Conservation (phyloP, 2,329 filamentous ascomycete species). For the Apiospora rasikravindrae region DNA sequence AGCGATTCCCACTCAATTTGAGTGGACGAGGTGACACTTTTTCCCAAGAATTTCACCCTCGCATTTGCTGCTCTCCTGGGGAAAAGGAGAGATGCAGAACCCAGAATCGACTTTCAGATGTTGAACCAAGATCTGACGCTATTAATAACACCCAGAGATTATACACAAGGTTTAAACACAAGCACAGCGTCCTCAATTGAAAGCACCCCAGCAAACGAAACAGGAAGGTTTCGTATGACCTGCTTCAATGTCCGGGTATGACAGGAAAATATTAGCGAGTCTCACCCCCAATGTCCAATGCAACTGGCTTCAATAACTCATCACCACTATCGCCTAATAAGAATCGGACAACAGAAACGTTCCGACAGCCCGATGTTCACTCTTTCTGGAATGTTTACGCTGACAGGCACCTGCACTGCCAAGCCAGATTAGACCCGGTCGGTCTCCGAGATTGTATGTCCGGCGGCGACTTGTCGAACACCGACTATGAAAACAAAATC, state of each 20-base stretch:
- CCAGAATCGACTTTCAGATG: background rate
- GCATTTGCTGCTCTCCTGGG: background rate
- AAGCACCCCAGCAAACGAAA: background rate
- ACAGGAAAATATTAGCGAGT: background rate
- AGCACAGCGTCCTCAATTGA: background rate
- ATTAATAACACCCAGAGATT: background rate
- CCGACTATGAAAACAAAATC: background rate
- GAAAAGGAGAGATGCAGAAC: background rate
- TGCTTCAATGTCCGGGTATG: background rate
- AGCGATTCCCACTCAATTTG: background rate
- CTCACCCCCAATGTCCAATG: background rate
- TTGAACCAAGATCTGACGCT: background rate
- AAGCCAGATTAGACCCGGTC: too few relatives aligned
- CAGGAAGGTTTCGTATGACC: background rate
- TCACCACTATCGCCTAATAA: background rate
- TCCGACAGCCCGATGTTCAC: background rate
- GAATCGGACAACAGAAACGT: background rate
- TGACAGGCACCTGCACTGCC: background rate
- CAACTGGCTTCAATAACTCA: background rate
- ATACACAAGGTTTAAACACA: background rate
- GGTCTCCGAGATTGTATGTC: background rate
- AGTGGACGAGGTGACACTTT: slow-evolving; percentile 1
- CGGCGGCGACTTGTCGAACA: background rate
- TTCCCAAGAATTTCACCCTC: background rate
- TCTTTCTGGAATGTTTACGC: background rate